Evolutionary conservation across 2,329 filamentous ascomycete species (phyloP).

Genomic region (Ophiostoma pallidulum): DNA sequence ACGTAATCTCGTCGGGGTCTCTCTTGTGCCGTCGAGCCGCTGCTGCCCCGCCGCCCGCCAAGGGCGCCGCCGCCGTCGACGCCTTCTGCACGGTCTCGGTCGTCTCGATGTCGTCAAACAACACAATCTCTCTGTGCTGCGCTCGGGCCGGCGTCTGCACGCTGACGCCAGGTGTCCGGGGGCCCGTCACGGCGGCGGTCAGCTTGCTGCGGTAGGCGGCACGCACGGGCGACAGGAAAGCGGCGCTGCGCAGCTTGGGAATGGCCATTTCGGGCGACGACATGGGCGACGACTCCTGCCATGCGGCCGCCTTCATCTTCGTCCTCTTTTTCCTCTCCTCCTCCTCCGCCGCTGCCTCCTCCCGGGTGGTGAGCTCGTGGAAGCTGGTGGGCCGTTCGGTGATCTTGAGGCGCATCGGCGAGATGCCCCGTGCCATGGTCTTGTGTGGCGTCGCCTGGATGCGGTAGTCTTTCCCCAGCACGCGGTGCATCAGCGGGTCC

Average conservation of each 20-base stretch:
- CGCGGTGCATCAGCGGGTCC: constrained; percentile 76
- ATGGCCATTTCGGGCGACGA: constrained; percentile 71
- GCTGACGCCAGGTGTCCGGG: constrained; percentile 72
- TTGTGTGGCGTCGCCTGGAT: constrained; percentile 84
- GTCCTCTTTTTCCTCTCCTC: constrained; percentile 17
- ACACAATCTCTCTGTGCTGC: constrained; percentile 38
- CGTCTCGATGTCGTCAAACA: constrained; percentile 10
- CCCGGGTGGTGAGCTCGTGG: constrained; percentile 12
- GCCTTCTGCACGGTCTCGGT: background rate
- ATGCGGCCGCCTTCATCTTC: constrained; percentile 25
- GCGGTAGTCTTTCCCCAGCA: constrained; percentile 94
- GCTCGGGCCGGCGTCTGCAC: constrained; percentile 63
- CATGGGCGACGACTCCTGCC: constrained; percentile 48
- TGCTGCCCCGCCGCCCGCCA: constrained; percentile 19
- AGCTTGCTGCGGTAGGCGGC: constrained; percentile 33
- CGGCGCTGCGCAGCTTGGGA: constrained; percentile 73
- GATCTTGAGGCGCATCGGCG: constrained; percentile 34
- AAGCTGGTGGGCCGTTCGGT: constrained; percentile 19
- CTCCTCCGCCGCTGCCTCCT: too few relatives aligned
- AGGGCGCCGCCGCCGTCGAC: background rate
- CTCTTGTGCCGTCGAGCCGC: constrained; percentile 19
- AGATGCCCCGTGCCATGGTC: constrained; percentile 30
- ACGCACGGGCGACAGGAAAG: constrained; percentile 67
- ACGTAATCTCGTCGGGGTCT: constrained; percentile 49
- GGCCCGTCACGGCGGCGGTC: constrained; percentile 34